Percentiles rank a stretch among this genome's conserved stretches.
Conservation (phyloP, 805 yeast genomes). For the Saccharomycodes ludwigii region DNA sequence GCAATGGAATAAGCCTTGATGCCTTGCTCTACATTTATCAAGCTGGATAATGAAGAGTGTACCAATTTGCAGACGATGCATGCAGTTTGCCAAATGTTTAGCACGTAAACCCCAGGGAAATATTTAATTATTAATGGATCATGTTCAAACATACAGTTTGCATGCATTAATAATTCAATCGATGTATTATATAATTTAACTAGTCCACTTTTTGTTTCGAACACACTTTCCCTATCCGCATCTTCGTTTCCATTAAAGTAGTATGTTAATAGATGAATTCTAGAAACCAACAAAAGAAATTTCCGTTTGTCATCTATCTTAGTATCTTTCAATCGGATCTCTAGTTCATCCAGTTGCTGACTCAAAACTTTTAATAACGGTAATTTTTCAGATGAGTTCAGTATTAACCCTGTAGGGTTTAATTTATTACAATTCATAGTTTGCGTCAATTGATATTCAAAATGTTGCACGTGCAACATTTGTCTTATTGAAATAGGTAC, state of each 20-base stretch:
- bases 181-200: conserved; percentile 75
- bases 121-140: conserved; percentile 57
- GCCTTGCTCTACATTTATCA: conserved; percentile 62
- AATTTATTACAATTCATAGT: conserved; percentile 60
- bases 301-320: conserved; percentile 57
- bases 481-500: conserved; percentile 54
- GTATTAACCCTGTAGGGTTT: conserved; percentile 53
- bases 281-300: conserved; percentile 56
- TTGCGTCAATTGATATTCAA: conserved; percentile 75
- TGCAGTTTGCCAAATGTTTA: conserved; percentile 86
- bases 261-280: conserved; percentile 75
- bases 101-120: conserved; percentile 71
- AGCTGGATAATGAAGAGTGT: conserved; percentile 59
- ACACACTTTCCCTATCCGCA: conserved; percentile 6
- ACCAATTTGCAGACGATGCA: conserved; percentile 68
- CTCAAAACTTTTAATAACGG: conserved; percentile 63
- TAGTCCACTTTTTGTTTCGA: conserved; percentile 62
- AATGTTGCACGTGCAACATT: conserved; percentile 72
- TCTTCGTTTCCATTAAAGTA: conserved; percentile 48
- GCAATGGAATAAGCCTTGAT: conserved; percentile 57
- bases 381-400: conserved; percentile 58
- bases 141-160: conserved; percentile 44
- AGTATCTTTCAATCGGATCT: conserved; percentile 31
- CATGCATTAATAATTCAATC: conserved; percentile 54
- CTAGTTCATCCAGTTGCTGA: conserved; percentile 66